Base-by-base conservation (phyloP, 2,329 filamentous ascomycete genomes). In the Ceratocystis variospora region DNA sequence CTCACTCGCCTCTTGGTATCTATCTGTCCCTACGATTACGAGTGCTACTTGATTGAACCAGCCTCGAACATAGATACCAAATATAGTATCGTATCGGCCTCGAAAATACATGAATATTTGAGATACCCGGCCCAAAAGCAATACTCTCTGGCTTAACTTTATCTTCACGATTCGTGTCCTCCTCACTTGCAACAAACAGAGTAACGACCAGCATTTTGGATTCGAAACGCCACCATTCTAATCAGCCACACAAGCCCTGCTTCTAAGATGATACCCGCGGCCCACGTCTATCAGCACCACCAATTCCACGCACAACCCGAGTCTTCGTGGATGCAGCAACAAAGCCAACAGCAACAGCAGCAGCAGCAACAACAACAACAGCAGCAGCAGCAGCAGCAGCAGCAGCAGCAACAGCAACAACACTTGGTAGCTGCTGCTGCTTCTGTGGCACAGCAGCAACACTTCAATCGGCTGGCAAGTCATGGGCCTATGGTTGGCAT, bases 381-480 rank as follows among this genome's bases (percentile, higher is more conserved):
- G 69, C 85, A 87, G 72, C 84, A 86, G 85, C 83, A 87, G 79
- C 83, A 86, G 73, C 78, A 82, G 70, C 84, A 86, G 73, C 77
- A 78, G 62, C 83, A 87, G 79, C 83, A 86, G 73, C 78, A 81
- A 61, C 79, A 78, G 69, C 79, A 78, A 25, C 79, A 81, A 65
- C 80, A 67, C 78, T 79, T 79, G 33, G 81, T 82, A 41, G 80
- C 79, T 15, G 79, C 79, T 15, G 83, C 80, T 45, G 82, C 80
- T 28, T 79, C 78, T 63, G 79, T 77, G 12, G 78, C 76, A 69
- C 78, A 82, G 71, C 79, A 81, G 70, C 79, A 82, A 72, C 86
- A 89, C 74, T 92, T 90, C 76, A 87, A 83, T 74, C 87, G 89
- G 70, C 83, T 95, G 71, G 81, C 82, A 72, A 85, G 80, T 70